Evolutionary conservation across 1,284 basidiomycete genomes (phyloP), one percentile per base, ranked within the genome.

Genomic region (Limonomyces culmigenus): DNA sequence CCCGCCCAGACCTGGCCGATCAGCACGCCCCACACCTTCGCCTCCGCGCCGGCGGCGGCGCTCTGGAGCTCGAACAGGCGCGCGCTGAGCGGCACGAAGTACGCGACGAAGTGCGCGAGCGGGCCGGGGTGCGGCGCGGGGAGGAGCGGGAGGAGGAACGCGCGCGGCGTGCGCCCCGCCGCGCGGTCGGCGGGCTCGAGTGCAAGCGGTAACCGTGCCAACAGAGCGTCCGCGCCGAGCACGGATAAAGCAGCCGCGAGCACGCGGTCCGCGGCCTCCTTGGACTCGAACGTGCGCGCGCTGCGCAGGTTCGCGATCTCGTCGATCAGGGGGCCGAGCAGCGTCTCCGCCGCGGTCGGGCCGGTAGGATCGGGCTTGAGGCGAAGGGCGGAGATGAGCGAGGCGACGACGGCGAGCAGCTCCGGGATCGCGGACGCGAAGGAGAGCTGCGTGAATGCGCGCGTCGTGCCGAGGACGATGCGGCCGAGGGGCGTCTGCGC

Each of bases 1-100:
- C 92, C 89, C 41, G 74, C 67, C 93, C 93, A 97, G 33, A 95
- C 74, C 55, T 98, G 93, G 20, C 81, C 75, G 27, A 95, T 77
- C 21, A 97, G 66, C 8, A 93, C 88, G 46, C 75, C 83, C 81
- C 87, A 96, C 33, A 96, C 76, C 57, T 97, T 97, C 14, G 81
- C 84, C 55, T 97, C 91, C 4, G 86, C 73, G 33, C 64, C 65
- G 42, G 84, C 79, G 0, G 85, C 80, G 4, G 67, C 72, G 54
- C 75, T 70, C 54, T 92, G 80, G 34, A 87, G 60, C 47, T 87
- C 74, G 50, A 97, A 98, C 67, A 98, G 78, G 29, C 77, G 70
- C 54, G 96, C 92, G 29, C 88, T 95, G 25, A 98, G 60, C 12
- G 95, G 91, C 5, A 98, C 83, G 45, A 98, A 93, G 54, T 86